Evolutionary conservation across 352 stramenopile genomes (phyloP).

Genomic region (Globisporangium echinulatum): DNA sequence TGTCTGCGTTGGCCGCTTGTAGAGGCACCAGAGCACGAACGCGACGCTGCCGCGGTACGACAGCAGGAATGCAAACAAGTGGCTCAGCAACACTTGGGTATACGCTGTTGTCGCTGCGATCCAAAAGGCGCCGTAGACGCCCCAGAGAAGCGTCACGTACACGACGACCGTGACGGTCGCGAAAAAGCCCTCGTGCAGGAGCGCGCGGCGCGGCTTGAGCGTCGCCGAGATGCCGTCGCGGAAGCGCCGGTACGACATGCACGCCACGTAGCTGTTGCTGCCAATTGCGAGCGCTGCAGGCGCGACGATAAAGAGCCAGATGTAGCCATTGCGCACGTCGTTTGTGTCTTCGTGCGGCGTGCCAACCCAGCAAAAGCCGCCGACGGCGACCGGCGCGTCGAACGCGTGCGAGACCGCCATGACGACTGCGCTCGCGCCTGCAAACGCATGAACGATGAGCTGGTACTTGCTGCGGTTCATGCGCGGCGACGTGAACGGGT

Average conservation of each 20-base stretch:
- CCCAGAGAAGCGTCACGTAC: conserved; percentile 64
- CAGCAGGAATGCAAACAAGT: conserved; percentile 60
- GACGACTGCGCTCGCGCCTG: conserved; percentile 30
- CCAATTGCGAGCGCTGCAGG: conserved; percentile 43
- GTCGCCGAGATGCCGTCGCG: conserved; percentile 53
- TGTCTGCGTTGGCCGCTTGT: conserved; percentile 27
- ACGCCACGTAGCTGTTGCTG: conserved; percentile 61
- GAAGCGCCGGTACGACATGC: conserved; percentile 56
- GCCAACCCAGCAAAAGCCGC: conserved; percentile 71
- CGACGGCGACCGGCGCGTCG: conserved; percentile 47
- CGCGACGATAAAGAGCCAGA: conserved; percentile 68
- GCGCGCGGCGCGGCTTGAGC: conserved; percentile 39
- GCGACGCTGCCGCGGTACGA: conserved; percentile 65
- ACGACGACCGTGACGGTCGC: conserved; percentile 63
- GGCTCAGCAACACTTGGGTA: conserved; percentile 38
- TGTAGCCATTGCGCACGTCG: conserved; percentile 23
- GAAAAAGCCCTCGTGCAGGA: conserved; percentile 66
- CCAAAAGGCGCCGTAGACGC: conserved; percentile 63
- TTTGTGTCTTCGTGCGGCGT: conserved; percentile 32
- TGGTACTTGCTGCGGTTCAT: conserved; percentile 68
- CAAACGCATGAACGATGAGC: conserved; percentile 34
- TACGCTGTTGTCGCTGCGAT: conserved; percentile 22
- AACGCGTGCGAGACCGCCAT: conserved; percentile 52
- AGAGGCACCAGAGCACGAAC: conserved; percentile 71
- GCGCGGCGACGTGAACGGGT: conserved; percentile 72